Evolutionary conservation across 495 filamentous ascomycete genomes (phyloP).

Genomic region (Hypoxylon trugodes): DNA sequence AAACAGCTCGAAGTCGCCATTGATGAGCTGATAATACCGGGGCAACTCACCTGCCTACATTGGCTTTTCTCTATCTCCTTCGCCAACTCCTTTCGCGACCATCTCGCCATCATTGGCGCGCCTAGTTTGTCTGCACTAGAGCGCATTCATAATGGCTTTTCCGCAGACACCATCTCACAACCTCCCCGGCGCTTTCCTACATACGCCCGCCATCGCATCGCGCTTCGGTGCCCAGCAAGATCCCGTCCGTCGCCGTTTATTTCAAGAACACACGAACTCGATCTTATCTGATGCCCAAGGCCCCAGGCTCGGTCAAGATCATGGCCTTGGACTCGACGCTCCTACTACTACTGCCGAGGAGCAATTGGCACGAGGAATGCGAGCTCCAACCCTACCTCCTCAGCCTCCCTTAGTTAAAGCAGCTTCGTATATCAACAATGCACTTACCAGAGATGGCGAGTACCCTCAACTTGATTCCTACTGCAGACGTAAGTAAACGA

Average conservation of each 20-base stretch:
- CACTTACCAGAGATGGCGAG: conserved; percentile 74
- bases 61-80: conserved; percentile 38
- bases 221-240: conserved; percentile 47
- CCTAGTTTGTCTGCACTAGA: conserved; percentile 12
- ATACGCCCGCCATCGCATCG: conserved; percentile 68
- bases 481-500: conserved; percentile 77
- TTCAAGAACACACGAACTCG: conserved; percentile 43
- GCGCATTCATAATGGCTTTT: conserved; percentile 64
- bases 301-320: conserved; percentile 39
- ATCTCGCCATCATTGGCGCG: conserved; percentile 10
- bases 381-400: conserved; percentile 42
- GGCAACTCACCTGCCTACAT: conserved; percentile 52
- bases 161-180: conserved; percentile 69
- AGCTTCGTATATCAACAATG: conserved; percentile 82
- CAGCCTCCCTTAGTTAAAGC: conserved; percentile 79
- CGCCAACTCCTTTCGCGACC: conserved; percentile 24
- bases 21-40: conserved; percentile 41
- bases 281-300: conserved; percentile 1
- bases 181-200: conserved; percentile 76
- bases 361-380: conserved; percentile 30
- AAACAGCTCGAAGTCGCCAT: conserved; percentile 28
- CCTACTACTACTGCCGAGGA: conserved; percentile 37
- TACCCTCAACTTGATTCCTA: conserved; percentile 93
- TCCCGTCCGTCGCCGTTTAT: conserved; percentile 52
- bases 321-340: conserved; percentile 44